Conservation (phyloP, 2,329 filamentous ascomycete species). For the Raffaelea ambrosiae region DNA sequence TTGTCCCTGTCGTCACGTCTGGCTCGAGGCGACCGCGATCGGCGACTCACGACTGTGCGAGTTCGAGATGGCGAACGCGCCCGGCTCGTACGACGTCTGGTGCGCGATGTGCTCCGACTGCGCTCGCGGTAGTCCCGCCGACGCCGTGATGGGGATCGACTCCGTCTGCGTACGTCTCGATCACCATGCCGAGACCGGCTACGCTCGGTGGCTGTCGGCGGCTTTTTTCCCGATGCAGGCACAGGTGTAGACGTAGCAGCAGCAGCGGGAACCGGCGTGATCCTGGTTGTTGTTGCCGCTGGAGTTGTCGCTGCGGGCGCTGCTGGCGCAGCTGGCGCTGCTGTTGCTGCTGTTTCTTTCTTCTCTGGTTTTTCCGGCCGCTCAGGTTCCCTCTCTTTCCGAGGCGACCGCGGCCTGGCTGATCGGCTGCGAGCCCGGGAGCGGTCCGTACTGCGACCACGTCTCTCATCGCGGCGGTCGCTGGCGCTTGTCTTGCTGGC, state of each 20-base stretch:
- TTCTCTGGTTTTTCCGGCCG: neutral
- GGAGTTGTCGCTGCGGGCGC: neutral
- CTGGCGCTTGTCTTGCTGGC: slow-evolving; percentile 6
- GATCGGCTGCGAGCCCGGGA: slow-evolving; percentile 5
- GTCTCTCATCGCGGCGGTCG: slow-evolving; percentile 14
- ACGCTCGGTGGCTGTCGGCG: no score
- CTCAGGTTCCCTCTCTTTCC: neutral
- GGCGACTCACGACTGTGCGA: neutral
- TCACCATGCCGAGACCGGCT: neutral
- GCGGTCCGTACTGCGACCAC: slow-evolving; percentile 7
- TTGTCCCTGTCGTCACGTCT: slow-evolving; percentile 1
- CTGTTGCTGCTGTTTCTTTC: neutral
- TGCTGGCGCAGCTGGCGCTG: neutral
- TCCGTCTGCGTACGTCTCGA: slow-evolving; percentile 3
- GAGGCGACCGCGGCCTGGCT: slow-evolving; percentile 2
- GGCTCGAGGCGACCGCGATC: slow-evolving; percentile 5
- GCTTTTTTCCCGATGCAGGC: no score
- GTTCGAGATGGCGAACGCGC: slow-evolving; percentile 6
- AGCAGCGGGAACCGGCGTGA: no score
- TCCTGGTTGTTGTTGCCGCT: no score
- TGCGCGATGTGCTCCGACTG: slow-evolving; percentile 6
- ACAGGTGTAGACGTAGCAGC: no score
- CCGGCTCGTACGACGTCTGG: slow-evolving; percentile 2
- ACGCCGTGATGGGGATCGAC: slow-evolving; percentile 8
- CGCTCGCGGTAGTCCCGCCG: slow-evolving; percentile 8